Percentiles rank a stretch among this genome's conserved stretches.
These are phyloP conservation scores for Gymnopilus junonius DNA, from an alignment of 768 basidiomycete genomes.

Conservation along the genomic window DNA sequence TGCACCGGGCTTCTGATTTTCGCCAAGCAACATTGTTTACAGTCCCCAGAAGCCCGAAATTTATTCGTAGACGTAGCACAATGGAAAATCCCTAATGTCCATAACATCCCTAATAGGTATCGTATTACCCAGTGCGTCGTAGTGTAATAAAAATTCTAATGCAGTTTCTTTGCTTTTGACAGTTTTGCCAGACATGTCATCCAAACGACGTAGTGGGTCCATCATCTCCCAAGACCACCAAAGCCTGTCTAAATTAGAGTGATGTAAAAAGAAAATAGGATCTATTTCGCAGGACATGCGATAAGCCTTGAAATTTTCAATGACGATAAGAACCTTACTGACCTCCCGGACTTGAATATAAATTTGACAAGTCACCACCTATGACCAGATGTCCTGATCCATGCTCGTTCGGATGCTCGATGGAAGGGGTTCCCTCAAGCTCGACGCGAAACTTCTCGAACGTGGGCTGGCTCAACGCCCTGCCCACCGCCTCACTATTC, in stretches of 20 bases:
- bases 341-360: constrained; percentile 45
- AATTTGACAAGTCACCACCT: constrained; percentile 36
- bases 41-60: not conserved
- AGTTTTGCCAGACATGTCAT: constrained; percentile 35
- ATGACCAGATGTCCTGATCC: constrained; percentile 40
- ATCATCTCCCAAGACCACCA: constrained; percentile 44
- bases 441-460: constrained; percentile 40
- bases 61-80: constrained; percentile 35
- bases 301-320: not conserved
- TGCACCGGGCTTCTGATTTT: not conserved
- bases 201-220: constrained; percentile 27
- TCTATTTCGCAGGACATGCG: constrained; percentile 26
- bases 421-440: constrained; percentile 37
- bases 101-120: constrained; percentile 35
- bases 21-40: not conserved
- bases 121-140: constrained; percentile 27
- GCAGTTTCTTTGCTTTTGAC: constrained; percentile 37
- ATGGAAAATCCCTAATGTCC: constrained; percentile 29
- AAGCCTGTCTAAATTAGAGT: constrained; percentile 43
- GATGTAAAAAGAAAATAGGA: constrained; percentile 44
- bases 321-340: constrained; percentile 6
- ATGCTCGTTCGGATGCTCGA: constrained; percentile 29
- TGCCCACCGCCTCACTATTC: constrained; percentile 22
- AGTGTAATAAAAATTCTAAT: constrained; percentile 32
- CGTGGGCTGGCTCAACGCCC: constrained; percentile 25